Base-by-base conservation (phyloP, 495 filamentous ascomycete genomes). In the Aspergillus bertholletiae region DNA sequence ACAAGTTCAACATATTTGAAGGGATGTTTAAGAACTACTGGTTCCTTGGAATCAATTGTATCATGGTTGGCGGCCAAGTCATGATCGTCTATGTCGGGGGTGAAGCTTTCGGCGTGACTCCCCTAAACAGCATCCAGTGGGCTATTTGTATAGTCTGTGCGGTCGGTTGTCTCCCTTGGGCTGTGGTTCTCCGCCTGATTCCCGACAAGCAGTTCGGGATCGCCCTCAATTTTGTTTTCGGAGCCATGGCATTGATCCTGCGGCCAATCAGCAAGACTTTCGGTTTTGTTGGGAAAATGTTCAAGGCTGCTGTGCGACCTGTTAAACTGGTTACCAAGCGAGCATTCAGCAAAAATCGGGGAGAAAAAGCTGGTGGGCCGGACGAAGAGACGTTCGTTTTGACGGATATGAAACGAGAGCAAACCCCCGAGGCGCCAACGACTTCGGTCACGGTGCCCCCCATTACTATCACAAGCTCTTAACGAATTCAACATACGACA, bases 1-100 rank as follows among this genome's bases (percentile, higher is more conserved):
- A 96, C 71, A 79, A 86, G 17, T 83, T 93, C 75, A 96, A 96
- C 72, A 91, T 96, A 43, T 90, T 95, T 62, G 89, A 92, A 67
- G 89, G 89, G 46, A 79, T 94, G 53, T 74, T 75, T 56, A 75
- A 79, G 45, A 96, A 96, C 68, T 85, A 79, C 68, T 92, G 88
- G 75, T 95, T 95, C 74, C 72, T 94, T 6, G 81, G 70, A n/a
- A 92, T 96, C 72, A 92, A 88, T 72, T 60, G 76, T 44, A 74
- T 92, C 62, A 93, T 95, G 83, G 77, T 89, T 54, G 89, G 79
- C 23, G 86, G 85, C 28, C 90, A 96, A 61, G 70, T 94, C 56
- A 80, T 92, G 66, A 95, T 95, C 57, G 76, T 94, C 53, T 90
- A 85, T 56, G 80, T 92, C 26, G 90, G 90, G 18, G 82, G 83